A percentile compares a stretch with the other conserved stretches of the same genome.
Evolutionary conservation across 768 basidiomycete genomes (phyloP).

Genomic region (Pulveroboletus sp.): DNA sequence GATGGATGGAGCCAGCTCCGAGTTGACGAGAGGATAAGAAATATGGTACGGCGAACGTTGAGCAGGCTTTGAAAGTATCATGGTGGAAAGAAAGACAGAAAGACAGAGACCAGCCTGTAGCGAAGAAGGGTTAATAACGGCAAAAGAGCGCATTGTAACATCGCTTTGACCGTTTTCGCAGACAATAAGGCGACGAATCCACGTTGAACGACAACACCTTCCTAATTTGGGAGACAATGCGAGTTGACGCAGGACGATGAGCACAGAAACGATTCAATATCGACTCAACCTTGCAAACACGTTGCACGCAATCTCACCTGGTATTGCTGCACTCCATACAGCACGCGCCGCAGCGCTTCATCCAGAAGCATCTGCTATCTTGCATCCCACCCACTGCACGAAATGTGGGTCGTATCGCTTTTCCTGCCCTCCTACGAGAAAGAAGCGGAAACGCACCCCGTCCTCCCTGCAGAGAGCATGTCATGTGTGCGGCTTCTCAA

Average conservation of each 20-base stretch:
- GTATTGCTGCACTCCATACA: slow-evolving; percentile 63
- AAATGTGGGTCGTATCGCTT: slow-evolving; percentile 54
- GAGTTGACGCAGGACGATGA: not conserved
- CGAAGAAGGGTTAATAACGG: slow-evolving; percentile 7
- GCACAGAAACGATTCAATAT: slow-evolving; percentile 36
- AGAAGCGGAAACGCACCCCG: slow-evolving; percentile 10
- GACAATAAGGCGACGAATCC: slow-evolving; percentile 16
- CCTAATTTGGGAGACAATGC: slow-evolving; percentile 25
- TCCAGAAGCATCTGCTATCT: slow-evolving; percentile 21
- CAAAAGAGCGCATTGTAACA: slow-evolving; percentile 1
- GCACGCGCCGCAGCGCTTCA: slow-evolving; percentile 36
- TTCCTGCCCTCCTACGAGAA: slow-evolving; percentile 27
- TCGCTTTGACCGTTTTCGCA: slow-evolving; percentile 1
- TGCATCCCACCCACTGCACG: slow-evolving; percentile 38
- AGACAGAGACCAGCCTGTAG: not conserved
- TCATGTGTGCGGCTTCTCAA: slow-evolving; percentile 17
- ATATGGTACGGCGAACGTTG: slow-evolving; percentile 20
- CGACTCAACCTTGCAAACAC: slow-evolving; percentile 46
- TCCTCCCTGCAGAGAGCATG: slow-evolving; percentile 15
- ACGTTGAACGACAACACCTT: slow-evolving; percentile 23
- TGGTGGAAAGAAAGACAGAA: slow-evolving; percentile 12
- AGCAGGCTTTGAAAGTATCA: slow-evolving; percentile 24
- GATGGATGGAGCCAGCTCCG: slow-evolving; percentile 28
- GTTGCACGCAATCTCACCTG: slow-evolving; percentile 50
- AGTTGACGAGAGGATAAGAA: slow-evolving; percentile 9